These are phyloP conservation scores for Fusarium poae DNA, from an alignment of 2,329 filamentous ascomycete genomes.

Conservation along the genomic window DNA sequence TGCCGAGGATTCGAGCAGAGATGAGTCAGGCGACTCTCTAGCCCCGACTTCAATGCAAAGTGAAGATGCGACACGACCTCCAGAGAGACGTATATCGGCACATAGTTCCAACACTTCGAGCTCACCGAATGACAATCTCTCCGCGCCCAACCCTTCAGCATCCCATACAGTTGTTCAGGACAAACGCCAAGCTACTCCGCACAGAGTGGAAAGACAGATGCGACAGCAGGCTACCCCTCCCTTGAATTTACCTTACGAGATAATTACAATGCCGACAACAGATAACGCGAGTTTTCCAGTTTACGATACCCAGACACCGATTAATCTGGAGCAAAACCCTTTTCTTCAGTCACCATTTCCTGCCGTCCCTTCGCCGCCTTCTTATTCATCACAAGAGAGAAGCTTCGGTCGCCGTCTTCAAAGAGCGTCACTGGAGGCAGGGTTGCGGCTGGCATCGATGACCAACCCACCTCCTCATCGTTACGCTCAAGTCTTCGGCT, in stretches of 20 bases:
- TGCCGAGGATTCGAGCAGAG: constrained; percentile 50
- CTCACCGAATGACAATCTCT: constrained; percentile 15
- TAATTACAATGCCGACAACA: constrained; percentile 64
- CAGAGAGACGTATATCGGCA: constrained; percentile 15
- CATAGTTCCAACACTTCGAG: constrained; percentile 19
- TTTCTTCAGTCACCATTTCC: constrained; percentile 49
- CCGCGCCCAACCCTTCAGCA: neutral
- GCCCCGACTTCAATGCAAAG: neutral
- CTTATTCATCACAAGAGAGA: constrained; percentile 72
- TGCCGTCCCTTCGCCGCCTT: constrained; percentile 60
- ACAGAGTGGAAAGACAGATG: constrained; percentile 14
- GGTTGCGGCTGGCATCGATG: constrained; percentile 68
- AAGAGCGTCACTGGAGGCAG: constrained; percentile 73
- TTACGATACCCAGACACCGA: constrained; percentile 39
- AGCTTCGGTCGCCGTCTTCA: constrained; percentile 80
- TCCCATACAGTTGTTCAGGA: neutral
- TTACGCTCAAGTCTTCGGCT: constrained; percentile 74
- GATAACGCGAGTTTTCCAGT: constrained; percentile 68
- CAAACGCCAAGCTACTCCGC: constrained; percentile 26
- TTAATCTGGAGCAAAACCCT: constrained; percentile 36
- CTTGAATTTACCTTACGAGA: constrained; percentile 56
- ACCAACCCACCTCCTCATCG: constrained; percentile 61
- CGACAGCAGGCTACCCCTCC: constrained; percentile 40
- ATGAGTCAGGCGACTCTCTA: constrained; percentile 12
- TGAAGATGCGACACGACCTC: neutral